phyloP scores from a whole-genome alignment of 768 basidiomycete genomes.

The Rhodotorula babjevae region DNA sequence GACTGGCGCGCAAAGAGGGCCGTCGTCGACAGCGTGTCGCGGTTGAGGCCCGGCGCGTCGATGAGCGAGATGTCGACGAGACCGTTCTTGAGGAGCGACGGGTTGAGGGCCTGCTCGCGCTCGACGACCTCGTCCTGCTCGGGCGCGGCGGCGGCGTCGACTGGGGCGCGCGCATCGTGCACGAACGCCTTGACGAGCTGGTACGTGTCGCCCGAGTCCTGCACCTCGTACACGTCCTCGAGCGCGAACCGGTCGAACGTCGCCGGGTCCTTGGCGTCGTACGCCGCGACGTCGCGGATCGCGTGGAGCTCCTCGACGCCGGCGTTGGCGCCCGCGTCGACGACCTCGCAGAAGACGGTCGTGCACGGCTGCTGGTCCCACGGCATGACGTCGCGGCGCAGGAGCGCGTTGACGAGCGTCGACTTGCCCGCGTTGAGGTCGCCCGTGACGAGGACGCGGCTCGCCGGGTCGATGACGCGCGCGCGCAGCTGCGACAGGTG shows the following conservation, averaged over 20 bases:
- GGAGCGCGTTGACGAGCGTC: conserved; percentile 91
- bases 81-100: conserved; percentile 42
- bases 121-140: conserved; percentile 44
- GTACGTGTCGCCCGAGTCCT: conserved; percentile 68
- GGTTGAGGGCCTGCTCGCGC: conserved; percentile 1
- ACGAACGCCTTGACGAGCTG: conserved; percentile 84
- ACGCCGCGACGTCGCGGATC: conserved; percentile 56
- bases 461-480: conserved; percentile 84
- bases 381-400: conserved; percentile 86
- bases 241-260: conserved; percentile 70
- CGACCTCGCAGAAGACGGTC: conserved; percentile 93
- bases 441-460: conserved; percentile 94
- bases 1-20: conserved; percentile 91
- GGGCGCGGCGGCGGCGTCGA: conserved; percentile 54
- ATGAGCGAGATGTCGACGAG: conserved; percentile 95
- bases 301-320: conserved; percentile 82
- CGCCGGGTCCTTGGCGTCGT: conserved; percentile 64
- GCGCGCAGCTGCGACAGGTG: conserved; percentile 80
- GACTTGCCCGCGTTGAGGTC: conserved; percentile 98
- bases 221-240: conserved; percentile 69
- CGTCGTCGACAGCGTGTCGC: conserved; percentile 90
- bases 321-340: conserved; percentile 67
- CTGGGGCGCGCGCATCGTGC: conserved; percentile 68
- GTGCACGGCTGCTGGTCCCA: conserved; percentile 98
- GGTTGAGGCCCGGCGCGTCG: conserved; percentile 94